phyloP scores from a whole-genome alignment of 345 rosid genomes.

The Linum lewisii region DNA sequence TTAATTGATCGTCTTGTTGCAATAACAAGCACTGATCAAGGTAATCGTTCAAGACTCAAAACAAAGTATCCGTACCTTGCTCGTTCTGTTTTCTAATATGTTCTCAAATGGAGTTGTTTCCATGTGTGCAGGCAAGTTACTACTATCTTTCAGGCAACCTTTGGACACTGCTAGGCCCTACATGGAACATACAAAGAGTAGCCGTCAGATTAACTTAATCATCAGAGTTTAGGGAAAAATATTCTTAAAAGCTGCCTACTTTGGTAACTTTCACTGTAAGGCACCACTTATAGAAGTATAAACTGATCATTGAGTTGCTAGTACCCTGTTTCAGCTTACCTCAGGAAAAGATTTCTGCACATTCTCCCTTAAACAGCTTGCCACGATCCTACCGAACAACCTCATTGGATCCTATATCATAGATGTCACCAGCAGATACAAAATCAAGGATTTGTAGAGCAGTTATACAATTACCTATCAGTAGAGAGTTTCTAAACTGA shows the following conservation, averaged over 20 bases:
- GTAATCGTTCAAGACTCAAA: too few relatives aligned
- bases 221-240: too few relatives aligned
- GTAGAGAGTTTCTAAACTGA: not conserved
- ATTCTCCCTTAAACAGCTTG: constrained; percentile 34
- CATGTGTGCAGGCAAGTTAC: constrained; percentile 18
- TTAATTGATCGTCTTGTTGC: too few relatives aligned
- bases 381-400: constrained; percentile 36
- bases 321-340: constrained; percentile 27
- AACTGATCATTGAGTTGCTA: not conserved
- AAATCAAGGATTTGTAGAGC: not conserved
- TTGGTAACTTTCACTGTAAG: too few relatives aligned
- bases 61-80: constrained; percentile 29
- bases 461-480: not conserved
- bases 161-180: constrained; percentile 17
- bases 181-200: not conserved
- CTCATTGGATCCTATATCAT: constrained; percentile 39
- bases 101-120: constrained; percentile 33
- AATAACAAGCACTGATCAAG: too few relatives aligned
- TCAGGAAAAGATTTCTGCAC: constrained; percentile 27
- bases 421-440: not conserved
- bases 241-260: too few relatives aligned
- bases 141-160: constrained; percentile 25
- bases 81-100: constrained; percentile 24
- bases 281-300: too few relatives aligned
- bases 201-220: too few relatives aligned